A percentile compares a stretch with the other conserved stretches of the same genome.
phyloP scores from a whole-genome alignment of 129 eudicot species.

The Lactuca saligna region DNA sequence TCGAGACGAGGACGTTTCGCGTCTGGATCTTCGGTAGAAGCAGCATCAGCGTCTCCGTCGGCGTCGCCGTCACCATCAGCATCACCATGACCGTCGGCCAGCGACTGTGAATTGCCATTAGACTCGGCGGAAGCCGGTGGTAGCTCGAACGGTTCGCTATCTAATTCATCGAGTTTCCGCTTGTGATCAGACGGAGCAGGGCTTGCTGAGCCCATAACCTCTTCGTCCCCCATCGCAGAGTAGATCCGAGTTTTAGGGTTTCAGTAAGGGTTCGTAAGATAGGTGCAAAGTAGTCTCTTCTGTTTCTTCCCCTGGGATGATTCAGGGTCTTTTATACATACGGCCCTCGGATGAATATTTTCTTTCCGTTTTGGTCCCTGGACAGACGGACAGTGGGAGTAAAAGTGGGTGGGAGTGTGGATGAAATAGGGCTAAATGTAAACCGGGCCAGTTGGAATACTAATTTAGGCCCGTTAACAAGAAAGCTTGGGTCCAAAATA shows the following conservation, averaged over 20 bases:
- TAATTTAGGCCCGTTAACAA: no score
- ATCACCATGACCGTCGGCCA: constrained; percentile 2
- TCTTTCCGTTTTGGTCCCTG: constrained; percentile 1
- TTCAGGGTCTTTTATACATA: constrained; percentile 1
- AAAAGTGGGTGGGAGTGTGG: neutral
- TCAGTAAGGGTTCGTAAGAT: constrained; percentile 26
- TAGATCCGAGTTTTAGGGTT: constrained; percentile 41
- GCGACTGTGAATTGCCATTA: constrained; percentile 33
- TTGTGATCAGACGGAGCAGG: constrained; percentile 59
- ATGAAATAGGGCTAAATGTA: constrained; percentile 7
- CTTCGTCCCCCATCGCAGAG: constrained; percentile 53
- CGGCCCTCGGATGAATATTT: constrained; percentile 11
- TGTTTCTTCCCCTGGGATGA: constrained; percentile 6
- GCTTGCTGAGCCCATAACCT: constrained; percentile 40
- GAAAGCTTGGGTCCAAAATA: no score
- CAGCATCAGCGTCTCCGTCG: constrained; percentile 26
- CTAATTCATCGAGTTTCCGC: constrained; percentile 75
- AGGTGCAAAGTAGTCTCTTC: neutral
- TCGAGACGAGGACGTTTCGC: constrained; percentile 79
- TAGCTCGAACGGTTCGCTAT: constrained; percentile 48
- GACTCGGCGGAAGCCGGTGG: constrained; percentile 34
- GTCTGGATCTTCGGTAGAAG: constrained; percentile 43
- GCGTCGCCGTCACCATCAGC: constrained; percentile 29
- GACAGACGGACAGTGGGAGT: neutral
- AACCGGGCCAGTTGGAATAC: constrained; percentile 14